Evolutionary conservation across 176 grass and related monocot species (phyloP).

Genomic region (Cenchrus americanus): DNA sequence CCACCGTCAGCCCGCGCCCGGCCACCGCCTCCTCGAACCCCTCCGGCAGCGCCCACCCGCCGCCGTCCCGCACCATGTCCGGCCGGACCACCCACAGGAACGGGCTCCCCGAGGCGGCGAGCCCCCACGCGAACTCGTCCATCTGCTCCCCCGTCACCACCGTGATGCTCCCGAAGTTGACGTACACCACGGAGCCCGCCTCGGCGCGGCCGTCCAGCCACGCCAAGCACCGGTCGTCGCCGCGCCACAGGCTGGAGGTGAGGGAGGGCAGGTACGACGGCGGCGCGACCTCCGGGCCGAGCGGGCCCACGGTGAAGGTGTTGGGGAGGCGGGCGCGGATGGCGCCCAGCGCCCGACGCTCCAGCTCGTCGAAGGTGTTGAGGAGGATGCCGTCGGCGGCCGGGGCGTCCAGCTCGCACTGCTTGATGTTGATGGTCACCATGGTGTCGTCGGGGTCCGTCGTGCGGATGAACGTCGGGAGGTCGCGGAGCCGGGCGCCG

Average conservation of each 20-base stretch:
- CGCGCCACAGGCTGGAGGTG: constrained; percentile 65
- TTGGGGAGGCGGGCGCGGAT: constrained; percentile 45
- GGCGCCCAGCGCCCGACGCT: constrained; percentile 38
- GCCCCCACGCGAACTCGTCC: constrained; percentile 69
- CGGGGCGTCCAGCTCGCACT: constrained; percentile 49
- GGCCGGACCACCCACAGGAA: constrained; percentile 79
- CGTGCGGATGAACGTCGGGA: constrained; percentile 81
- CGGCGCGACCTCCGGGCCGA: constrained; percentile 44
- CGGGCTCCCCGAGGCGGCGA: constrained; percentile 46
- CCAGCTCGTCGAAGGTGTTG: constrained; percentile 49
- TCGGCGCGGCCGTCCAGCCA: constrained; percentile 54
- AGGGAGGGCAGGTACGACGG: constrained; percentile 38
- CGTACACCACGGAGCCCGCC: constrained; percentile 54
- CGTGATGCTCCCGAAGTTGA: constrained; percentile 75
- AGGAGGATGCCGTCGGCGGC: constrained; percentile 48
- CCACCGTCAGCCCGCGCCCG: constrained; percentile 41
- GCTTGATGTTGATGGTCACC: constrained; percentile 56
- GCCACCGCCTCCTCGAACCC: constrained; percentile 49
- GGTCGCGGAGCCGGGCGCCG: constrained; percentile 52
- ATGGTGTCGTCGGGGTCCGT: constrained; percentile 60
- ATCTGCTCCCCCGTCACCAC: constrained; percentile 55
- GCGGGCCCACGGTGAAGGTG: constrained; percentile 66
- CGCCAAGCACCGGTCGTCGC: constrained; percentile 53
- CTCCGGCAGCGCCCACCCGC: constrained; percentile 29
- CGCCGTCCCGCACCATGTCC: constrained; percentile 54